phyloP scores from a whole-genome alignment of 345 rosid species.

The Bruguiera sexangula region DNA sequence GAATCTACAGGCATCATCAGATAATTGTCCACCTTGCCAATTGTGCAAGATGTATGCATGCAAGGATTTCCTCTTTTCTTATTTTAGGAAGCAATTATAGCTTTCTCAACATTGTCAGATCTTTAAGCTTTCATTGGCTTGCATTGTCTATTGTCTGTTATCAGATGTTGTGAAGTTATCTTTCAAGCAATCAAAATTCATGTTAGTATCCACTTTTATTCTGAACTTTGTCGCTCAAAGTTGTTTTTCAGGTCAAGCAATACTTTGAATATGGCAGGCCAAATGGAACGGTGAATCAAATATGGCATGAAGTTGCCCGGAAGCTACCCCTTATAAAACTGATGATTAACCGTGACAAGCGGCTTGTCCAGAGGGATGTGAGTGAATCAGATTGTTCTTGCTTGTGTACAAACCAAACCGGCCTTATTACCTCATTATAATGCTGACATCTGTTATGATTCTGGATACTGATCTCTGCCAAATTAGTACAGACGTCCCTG shows the following conservation, averaged over 20 bases:
- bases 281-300: conserved; percentile 80
- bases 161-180: not conserved
- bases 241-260: conserved; percentile 55
- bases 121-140: not conserved
- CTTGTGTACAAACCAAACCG: conserved; percentile 72
- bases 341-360: conserved; percentile 82
- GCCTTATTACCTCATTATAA: conserved; percentile 42
- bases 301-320: conserved; percentile 80
- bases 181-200: not conserved
- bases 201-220: not conserved
- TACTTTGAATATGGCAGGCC: conserved; percentile 60
- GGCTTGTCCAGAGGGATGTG: conserved; percentile 54
- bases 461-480: not conserved
- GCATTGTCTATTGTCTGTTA: not conserved
- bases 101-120: not conserved
- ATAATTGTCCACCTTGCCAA: too few relatives aligned
- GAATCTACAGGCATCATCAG: too few relatives aligned
- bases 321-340: conserved; percentile 79
- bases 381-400: conserved; percentile 68
- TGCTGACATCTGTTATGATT: not conserved
- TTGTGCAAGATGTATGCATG: too few relatives aligned
- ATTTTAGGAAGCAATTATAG: too few relatives aligned
- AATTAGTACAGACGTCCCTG: not conserved
- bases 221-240: not conserved
- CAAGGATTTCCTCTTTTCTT: too few relatives aligned